A percentile compares a stretch with the other conserved stretches of the same genome.
Conservation (phyloP, 345 rosid genomes). For the Hypericum perforatum region DNA sequence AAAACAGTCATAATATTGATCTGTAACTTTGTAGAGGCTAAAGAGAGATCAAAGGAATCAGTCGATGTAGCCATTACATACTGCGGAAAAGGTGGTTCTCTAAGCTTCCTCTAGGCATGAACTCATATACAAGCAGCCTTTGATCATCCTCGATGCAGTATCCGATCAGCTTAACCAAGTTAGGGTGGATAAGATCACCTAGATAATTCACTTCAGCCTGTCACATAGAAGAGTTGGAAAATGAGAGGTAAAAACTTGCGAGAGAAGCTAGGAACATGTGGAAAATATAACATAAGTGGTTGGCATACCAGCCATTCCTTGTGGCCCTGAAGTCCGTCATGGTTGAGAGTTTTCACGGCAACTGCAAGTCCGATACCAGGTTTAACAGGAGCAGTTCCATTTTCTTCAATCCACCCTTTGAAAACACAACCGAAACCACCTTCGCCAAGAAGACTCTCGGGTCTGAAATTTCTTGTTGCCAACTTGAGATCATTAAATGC, state of each 20-base stretch:
- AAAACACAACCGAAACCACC: conserved; percentile 98
- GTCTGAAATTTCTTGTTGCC: conserved; percentile 92
- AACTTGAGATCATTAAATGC: conserved; percentile 83
- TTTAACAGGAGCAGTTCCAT: conserved; percentile 95
- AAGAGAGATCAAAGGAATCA: no score
- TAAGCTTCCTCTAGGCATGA: conserved; percentile 94
- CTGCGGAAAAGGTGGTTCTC: conserved; percentile 98
- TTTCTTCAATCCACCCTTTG: conserved; percentile 96
- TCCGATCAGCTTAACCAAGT: conserved; percentile 84
- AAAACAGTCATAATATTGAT: background rate
- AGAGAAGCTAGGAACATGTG: background rate
- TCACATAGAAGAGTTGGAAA: background rate
- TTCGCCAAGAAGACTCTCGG: conserved; percentile 96
- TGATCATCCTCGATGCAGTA: conserved; percentile 93
- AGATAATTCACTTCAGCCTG: conserved; percentile 94
- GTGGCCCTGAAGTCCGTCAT: conserved; percentile 98
- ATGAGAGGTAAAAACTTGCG: background rate
- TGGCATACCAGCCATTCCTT: conserved; percentile 90
- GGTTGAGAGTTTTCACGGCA: conserved; percentile 93
- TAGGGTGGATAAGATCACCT: conserved; percentile 90
- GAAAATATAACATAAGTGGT: background rate
- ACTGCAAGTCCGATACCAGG: conserved; percentile 98
- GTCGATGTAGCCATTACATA: conserved; percentile 21
- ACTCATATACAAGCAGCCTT: conserved; percentile 86
- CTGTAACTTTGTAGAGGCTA: background rate